Evolutionary conservation across 371 early-diverging fungal species (phyloP), one percentile per base, ranked within the genome.

Genomic region (Capniomyces stellatus): DNA sequence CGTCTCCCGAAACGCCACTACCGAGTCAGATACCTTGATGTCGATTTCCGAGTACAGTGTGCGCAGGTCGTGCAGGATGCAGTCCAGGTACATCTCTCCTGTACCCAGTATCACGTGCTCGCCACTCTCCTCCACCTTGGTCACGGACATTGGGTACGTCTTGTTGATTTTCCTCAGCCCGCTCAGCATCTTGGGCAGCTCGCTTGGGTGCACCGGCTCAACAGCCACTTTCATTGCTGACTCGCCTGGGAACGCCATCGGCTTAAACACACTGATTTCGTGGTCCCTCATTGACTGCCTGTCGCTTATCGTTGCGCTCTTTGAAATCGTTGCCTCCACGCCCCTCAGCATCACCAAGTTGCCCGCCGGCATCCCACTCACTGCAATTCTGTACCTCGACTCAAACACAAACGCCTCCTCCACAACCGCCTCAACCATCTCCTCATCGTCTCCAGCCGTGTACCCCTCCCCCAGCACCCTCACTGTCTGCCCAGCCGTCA

Each of bases 141-240:
- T 92, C 19, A 80, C 76, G 24, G 85, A 72, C 54, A 89, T 79
- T n/a, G 92, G 86, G 59, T 98, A 96, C 28, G 84, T 83, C 67
- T 92, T 91, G 72, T 85, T 87, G 54, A 98, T 81, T 56, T 89
- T 89, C 51, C 94, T 76, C 67, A 98, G 66, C 12, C 94, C 95
- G 57, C 92, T 92, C 58, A 98, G 69, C 95, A 98, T 91, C 67
- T 91, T 92, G 19, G 96, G 96, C 46, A 96, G 71, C 71, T 98
- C 95, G 2, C 91, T 85, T 0, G 98, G 95, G 56, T 91, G 89
- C 29, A 92, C 83, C 1, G 96, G 95, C 62, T 95, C 98, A 39
- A 97, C 82, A 1, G 95, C 94, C 2, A 97, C 83, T 68, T 93
- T 92, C 51, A 95, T 64, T 2, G 90, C 88, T 2, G 94, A 76